Base-by-base conservation (phyloP, 352 stramenopile species). In the Aphanomyces astaci region DNA sequence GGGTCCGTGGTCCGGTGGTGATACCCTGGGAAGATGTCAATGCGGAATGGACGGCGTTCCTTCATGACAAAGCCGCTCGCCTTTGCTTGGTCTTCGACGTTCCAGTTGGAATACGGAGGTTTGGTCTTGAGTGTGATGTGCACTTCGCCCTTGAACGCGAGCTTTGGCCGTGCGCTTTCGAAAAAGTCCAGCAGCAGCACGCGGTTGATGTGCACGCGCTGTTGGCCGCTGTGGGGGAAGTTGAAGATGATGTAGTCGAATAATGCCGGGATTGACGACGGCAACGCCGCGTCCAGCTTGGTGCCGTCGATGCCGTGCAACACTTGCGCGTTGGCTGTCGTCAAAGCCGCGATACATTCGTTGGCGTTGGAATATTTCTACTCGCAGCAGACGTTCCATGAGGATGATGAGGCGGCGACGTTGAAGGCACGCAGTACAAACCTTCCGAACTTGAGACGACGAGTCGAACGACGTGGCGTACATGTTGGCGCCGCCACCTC, bases 211-310 rank as follows among this genome's bases (percentile, higher is more conserved):
- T 96, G 88, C 54, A 96, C 88, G 51, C 88, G 84, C 56, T 96
- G 87, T 72, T 93, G 75, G 15, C 88, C 88, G 25, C 78, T 95
- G 72, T 96, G 88, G 7, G 88, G 88, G 70, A 96, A 96, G 71
- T 95, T 95, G 72, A 95, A 95, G 52, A 96, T 77, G 49, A 95
- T 88, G 71, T 80, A 90, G 62, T 89, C 76, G 71, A 95, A 95
- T 28, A 86, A 83, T 24, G 71, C 33, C 0, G 82, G 77, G 36
- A 88, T 39, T 5, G 27, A 28, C 9, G 64, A 48, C 9, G 84
- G 78, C 63, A 94, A 67, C 45, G 75, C n/a, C n/a, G n/a, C 64
- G 30, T 84, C 68, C 48, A 95, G 73, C 64, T 90, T 84, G 31
- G 87, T 96, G 32, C 86, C 88, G 72, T 96, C 87, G 45, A 96